Evolutionary conservation across 352 stramenopile species (phyloP).

Genomic region (Sclerospora graminicola): DNA sequence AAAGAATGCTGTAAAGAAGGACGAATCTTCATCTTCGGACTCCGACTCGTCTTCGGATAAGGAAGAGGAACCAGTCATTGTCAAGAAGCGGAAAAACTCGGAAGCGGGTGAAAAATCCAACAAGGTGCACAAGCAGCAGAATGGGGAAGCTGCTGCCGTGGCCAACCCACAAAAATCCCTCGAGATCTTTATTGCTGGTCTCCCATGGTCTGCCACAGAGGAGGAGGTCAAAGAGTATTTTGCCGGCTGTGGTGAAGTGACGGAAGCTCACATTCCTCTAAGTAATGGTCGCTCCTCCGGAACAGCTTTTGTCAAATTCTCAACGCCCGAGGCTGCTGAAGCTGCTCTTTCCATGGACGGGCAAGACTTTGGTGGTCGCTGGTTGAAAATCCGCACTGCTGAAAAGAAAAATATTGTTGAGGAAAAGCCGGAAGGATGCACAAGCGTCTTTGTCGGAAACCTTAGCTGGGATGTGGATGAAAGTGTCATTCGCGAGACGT

Average conservation of each 20-base stretch:
- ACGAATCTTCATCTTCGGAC: conserved; percentile 29
- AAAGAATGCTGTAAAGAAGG: conserved; percentile 26
- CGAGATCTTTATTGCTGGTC: conserved; percentile 87
- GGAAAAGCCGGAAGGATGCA: conserved; percentile 91
- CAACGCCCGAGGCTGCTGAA: conserved; percentile 45
- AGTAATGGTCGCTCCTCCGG: conserved; percentile 87
- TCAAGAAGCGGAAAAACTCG: conserved; percentile 82
- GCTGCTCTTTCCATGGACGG: conserved; percentile 89
- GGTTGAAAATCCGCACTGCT: conserved; percentile 91
- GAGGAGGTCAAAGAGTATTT: conserved; percentile 94
- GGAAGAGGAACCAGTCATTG: conserved; percentile 57
- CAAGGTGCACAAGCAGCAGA: conserved; percentile 70
- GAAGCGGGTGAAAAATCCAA: conserved; percentile 44
- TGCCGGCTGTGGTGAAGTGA: conserved; percentile 85
- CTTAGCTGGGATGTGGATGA: conserved; percentile 95
- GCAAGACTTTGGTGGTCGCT: conserved; percentile 89
- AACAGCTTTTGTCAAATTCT: conserved; percentile 94
- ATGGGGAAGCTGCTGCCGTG: conserved; percentile 48
- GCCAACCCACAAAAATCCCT: conserved; percentile 36
- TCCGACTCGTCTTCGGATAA: conserved; percentile 56
- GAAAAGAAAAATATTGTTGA: conserved; percentile 81
- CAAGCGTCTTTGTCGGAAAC: conserved; percentile 97
- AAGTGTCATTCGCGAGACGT: conserved; percentile 87
- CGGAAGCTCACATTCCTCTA: conserved; percentile 72
- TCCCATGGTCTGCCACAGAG: conserved; percentile 93